Evolutionary conservation across 345 rosid genomes (phyloP), one percentile per base, ranked within the genome.

Genomic region (Salix brachista): DNA sequence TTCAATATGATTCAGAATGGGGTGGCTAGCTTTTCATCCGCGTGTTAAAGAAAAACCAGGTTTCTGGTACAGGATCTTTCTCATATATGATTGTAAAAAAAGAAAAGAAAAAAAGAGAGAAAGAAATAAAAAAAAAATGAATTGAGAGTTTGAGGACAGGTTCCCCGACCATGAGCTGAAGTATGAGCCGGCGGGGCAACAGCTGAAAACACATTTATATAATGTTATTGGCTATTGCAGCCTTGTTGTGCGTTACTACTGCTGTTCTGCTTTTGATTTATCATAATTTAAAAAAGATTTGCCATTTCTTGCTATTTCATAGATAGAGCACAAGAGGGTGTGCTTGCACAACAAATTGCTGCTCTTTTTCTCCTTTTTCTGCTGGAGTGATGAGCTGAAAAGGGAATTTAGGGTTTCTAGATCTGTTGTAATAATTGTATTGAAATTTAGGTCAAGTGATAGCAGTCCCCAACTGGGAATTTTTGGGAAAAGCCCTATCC

Each of bases 221-320:
- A 73, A 75, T 78, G 48, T 81, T 77, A 69, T 44, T 54, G 75
- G 32, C 58, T 17, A 21, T 54, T 73, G 39, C 76, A 41, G 69
- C 69, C 76, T 4, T 41, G 69, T 78, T 78, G 78, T 84, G 82
- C 83, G 67, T 79, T 69, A 64, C 18, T 74, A 25, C 77, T 61
- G 32, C 46, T 26, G 37, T 70, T 50, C 14, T 70, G 72, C 37
- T 16, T 36, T 54, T 52, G 42, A 10, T 8, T 12, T 14, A 54
- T 72, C 18, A 19, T 56, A 17, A 48, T 48, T 48, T 14, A 16
- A 48, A 48, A 48, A 48, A 48, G 1, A 5, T 1, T 48, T 48
- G 54, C 7, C 1, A 48, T 65, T 65, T 30, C 7, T 14, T 65
- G 67, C 30, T 28, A 4, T 65, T 65, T 41, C 46, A 18, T 25